Conservation (phyloP, 2,329 filamentous ascomycete genomes). For the Stachybotrys chartarum region DNA sequence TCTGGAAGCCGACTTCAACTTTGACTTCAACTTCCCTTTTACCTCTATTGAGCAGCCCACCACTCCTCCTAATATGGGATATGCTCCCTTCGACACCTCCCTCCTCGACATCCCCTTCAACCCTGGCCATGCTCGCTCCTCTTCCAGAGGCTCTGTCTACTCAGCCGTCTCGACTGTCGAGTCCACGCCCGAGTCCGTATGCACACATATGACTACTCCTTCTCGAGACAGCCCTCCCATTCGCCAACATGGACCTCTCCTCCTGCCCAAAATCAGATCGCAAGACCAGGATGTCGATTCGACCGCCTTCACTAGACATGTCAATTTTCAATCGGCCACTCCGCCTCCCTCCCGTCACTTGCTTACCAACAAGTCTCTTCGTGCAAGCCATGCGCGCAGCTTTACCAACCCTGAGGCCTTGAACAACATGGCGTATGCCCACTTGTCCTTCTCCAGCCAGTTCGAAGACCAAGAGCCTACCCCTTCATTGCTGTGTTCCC, state of each 20-base stretch:
- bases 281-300: constrained; percentile 74
- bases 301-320: constrained; percentile 27
- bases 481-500: constrained; percentile 57
- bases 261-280: constrained; percentile 78
- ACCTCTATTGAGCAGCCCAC: constrained; percentile 22
- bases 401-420: constrained; percentile 55
- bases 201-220: constrained; percentile 63
- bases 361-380: constrained; percentile 24
- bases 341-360: constrained; percentile 20
- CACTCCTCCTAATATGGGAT: constrained; percentile 24
- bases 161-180: constrained; percentile 47
- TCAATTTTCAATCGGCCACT: background rate
- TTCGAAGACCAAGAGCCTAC: constrained; percentile 18
- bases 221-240: constrained; percentile 60
- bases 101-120: constrained; percentile 48
- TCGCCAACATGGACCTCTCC: constrained; percentile 68
- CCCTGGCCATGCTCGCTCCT: constrained; percentile 52
- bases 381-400: constrained; percentile 47
- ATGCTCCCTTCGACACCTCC: constrained; percentile 45
- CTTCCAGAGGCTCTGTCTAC: constrained; percentile 60
- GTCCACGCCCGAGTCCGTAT: constrained; percentile 55
- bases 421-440: constrained; percentile 29
- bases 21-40: constrained; percentile 51
- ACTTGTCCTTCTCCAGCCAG: constrained; percentile 31
- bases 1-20: constrained; percentile 56